Percentiles rank a stretch among this genome's conserved stretches.
Conservation (phyloP, 2,329 filamentous ascomycete species). For the Daldinia sp. region DNA sequence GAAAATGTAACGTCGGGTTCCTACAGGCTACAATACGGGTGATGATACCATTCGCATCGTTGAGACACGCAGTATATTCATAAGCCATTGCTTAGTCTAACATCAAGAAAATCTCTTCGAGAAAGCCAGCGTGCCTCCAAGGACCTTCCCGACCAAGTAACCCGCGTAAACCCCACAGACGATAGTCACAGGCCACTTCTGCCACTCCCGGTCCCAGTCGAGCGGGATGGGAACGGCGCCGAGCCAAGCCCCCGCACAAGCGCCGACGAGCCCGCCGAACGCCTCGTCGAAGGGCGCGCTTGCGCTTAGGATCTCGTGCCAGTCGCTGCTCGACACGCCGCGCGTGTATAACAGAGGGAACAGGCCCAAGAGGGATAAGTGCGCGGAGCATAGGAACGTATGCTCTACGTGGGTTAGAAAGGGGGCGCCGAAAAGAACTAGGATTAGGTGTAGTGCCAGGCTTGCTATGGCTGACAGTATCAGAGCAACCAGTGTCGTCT, state of each 20-base stretch:
- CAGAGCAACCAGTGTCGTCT: constrained; percentile 80
- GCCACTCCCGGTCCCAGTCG: constrained; percentile 99
- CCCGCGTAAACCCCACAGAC: constrained; percentile 85
- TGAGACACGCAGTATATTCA: neutral
- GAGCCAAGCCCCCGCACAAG: constrained; percentile 85
- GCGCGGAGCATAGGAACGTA: constrained; percentile 83
- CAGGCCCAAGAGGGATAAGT: constrained; percentile 82
- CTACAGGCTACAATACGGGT: neutral
- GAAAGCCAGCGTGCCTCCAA: constrained; percentile 66
- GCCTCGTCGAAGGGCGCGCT: constrained; percentile 83
- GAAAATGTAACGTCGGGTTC: neutral
- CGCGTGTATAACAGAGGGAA: constrained; percentile 88
- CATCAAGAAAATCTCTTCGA: constrained; percentile 57
- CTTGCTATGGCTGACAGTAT: constrained; percentile 57
- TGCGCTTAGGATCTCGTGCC: constrained; percentile 76
- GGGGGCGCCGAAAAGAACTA: constrained; percentile 93
- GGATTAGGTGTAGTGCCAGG: constrained; percentile 64
- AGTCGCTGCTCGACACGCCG: constrained; percentile 78
- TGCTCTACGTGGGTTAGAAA: constrained; percentile 83
- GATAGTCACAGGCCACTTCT: constrained; percentile 96
- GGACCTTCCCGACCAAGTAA: constrained; percentile 75
- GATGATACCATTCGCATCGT: neutral
- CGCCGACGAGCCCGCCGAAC: constrained; percentile 84
- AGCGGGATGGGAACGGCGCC: constrained; percentile 95
- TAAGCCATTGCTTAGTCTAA: neutral